phyloP scores from a whole-genome alignment of 2,329 filamentous ascomycete genomes.

The Polychaeton citri region DNA sequence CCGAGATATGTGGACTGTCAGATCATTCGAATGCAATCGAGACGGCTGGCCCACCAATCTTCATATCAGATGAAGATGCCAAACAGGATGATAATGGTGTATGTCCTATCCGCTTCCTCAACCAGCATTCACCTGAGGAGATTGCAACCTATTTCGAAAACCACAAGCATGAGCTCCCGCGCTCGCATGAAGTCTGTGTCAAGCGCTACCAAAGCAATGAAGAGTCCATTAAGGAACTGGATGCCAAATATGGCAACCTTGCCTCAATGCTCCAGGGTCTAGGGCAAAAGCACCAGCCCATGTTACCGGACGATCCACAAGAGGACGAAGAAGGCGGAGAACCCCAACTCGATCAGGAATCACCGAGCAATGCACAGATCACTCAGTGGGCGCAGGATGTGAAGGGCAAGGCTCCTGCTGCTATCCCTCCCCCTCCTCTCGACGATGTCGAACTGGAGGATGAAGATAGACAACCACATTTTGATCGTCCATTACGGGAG shows the following conservation, averaged over 20 bases:
- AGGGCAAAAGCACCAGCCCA: slow-evolving; percentile 74
- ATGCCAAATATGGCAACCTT: slow-evolving; percentile 85
- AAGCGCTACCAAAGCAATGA: slow-evolving; percentile 80
- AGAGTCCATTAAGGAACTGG: slow-evolving; percentile 71
- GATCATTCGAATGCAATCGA: slow-evolving; percentile 10
- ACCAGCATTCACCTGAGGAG: slow-evolving; percentile 86
- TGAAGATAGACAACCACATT: slow-evolving; percentile 56
- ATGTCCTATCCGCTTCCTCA: slow-evolving; percentile 84
- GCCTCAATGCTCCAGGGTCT: slow-evolving; percentile 91
- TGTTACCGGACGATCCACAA: slow-evolving; percentile 50
- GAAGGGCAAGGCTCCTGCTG: slow-evolving; percentile 20
- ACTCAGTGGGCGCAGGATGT: slow-evolving; percentile 77
- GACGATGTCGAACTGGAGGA: slow-evolving; percentile 29
- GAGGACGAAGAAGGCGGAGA: slow-evolving; percentile 31
- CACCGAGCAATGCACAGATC: slow-evolving; percentile 55
- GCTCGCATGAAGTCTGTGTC: slow-evolving; percentile 87
- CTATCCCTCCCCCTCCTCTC: slow-evolving; percentile 27
- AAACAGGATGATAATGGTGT: slow-evolving; percentile 35
- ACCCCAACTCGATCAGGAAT: slow-evolving; percentile 23
- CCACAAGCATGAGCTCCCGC: slow-evolving; percentile 87
- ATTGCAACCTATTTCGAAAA: slow-evolving; percentile 87
- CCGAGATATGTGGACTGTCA: slow-evolving; percentile 22
- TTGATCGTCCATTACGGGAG: slow-evolving; percentile 75
- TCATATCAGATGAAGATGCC: background rate
- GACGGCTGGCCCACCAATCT: background rate